A percentile compares a stretch with the other conserved stretches of the same genome.
phyloP scores from a whole-genome alignment of 2,329 filamentous ascomycete genomes.

The Stachybotrys chartarum region DNA sequence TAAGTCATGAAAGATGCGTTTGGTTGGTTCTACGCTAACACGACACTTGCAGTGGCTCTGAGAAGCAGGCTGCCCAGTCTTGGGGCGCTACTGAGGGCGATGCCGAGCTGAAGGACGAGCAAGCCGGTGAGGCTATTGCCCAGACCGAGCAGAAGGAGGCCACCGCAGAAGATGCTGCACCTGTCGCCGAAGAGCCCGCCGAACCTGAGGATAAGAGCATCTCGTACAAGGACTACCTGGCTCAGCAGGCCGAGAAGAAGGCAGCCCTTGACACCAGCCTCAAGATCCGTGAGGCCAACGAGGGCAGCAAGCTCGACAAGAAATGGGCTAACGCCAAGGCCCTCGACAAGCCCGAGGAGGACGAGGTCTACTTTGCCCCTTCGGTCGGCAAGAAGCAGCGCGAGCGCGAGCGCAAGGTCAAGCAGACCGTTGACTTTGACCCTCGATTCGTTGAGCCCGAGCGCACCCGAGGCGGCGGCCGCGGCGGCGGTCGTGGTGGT shows the following conservation, averaged over 20 bases:
- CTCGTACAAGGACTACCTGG: slow-evolving; percentile 84
- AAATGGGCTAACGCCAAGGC: slow-evolving; percentile 86
- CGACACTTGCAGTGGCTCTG: slow-evolving; percentile 54
- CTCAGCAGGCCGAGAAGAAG: slow-evolving; percentile 67
- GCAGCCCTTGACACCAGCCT: slow-evolving; percentile 55
- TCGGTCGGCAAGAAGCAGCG: slow-evolving; percentile 71
- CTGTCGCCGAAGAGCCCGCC: slow-evolving; percentile 33
- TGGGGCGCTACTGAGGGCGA: slow-evolving; percentile 82
- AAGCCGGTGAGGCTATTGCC: slow-evolving; percentile 84
- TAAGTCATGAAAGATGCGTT: slow-evolving; percentile 24
- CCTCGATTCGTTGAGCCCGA: slow-evolving; percentile 70
- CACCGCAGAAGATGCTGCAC: slow-evolving; percentile 39
- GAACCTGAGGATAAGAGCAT: slow-evolving; percentile 81
- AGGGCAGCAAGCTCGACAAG: slow-evolving; percentile 80
- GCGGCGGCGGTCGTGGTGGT: slow-evolving; percentile 44
- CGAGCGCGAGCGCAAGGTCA: slow-evolving; percentile 86
- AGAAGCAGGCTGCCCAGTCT: slow-evolving; percentile 81
- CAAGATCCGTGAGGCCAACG: slow-evolving; percentile 83
- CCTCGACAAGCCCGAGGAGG: slow-evolving; percentile 56
- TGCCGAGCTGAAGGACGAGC: slow-evolving; percentile 84
- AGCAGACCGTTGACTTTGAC: slow-evolving; percentile 84
- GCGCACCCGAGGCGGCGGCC: slow-evolving; percentile 45
- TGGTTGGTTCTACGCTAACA: slow-evolving; percentile 7
- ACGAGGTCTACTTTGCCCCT: slow-evolving; percentile 74
- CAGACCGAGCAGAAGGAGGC: slow-evolving; percentile 74